These are phyloP conservation scores for Medicago truncatula DNA, from an alignment of 306 rosid species.

Conservation along the genomic window MtrunA17r5.0-ANR NC_053042.1:35045001-35045500, in stretches of 20 bases:
- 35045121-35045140: constrained; percentile 8
- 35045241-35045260: constrained; percentile 26
- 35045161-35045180: constrained; percentile 13
- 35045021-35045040: background rate
- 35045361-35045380: background rate
- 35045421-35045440: too few species aligned
- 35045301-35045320: constrained; percentile 21
- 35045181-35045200: constrained; percentile 33
- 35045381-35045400: too few species aligned
- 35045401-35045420: too few species aligned
- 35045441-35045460: too few species aligned
- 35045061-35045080: constrained; percentile 16
- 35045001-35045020: constrained; percentile 64
- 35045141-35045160: background rate
- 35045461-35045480: too few species aligned
- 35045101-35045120: constrained; percentile 1
- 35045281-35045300: constrained; percentile 3
- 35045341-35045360: too few species aligned
- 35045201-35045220: constrained; percentile 14
- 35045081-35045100: background rate
- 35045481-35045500: too few species aligned
- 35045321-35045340: background rate
- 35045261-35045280: constrained; percentile 11
- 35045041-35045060: background rate
- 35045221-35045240: constrained; percentile 9